These are phyloP conservation scores for Leptographium galeiforme DNA, from an alignment of 2,329 filamentous ascomycete genomes.

Conservation along the genomic window DNA sequence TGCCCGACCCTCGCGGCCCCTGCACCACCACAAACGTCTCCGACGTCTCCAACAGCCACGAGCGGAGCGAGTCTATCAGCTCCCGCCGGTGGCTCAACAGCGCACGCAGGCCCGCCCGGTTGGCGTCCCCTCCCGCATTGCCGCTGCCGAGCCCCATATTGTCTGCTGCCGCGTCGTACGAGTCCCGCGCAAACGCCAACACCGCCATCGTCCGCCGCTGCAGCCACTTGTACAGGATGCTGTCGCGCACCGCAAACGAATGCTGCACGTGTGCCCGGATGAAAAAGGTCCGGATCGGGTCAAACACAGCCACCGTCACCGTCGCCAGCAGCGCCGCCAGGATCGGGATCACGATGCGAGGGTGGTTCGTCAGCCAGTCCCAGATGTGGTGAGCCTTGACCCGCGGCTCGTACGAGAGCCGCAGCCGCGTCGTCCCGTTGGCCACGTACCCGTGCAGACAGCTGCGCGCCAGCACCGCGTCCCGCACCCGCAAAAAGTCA, in stretches of 20 bases:
- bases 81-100: slow-evolving; percentile 80
- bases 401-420: slow-evolving; percentile 71
- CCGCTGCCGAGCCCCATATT: slow-evolving; percentile 42
- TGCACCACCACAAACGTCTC: slow-evolving; percentile 92
- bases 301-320: slow-evolving; percentile 78
- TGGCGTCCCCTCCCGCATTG: slow-evolving; percentile 16
- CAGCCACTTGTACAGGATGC: slow-evolving; percentile 66
- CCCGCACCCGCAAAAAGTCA: slow-evolving; percentile 59
- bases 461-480: slow-evolving; percentile 79
- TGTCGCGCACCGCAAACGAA: slow-evolving; percentile 61
- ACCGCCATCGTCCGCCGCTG: slow-evolving; percentile 56
- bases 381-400: slow-evolving; percentile 66
- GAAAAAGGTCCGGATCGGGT: slow-evolving; percentile 87
- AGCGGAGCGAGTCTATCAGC: slow-evolving; percentile 68
- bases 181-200: slow-evolving; percentile 35
- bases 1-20: slow-evolving; percentile 81
- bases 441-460: slow-evolving; percentile 80
- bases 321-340: slow-evolving; percentile 70
- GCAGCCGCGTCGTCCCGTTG: slow-evolving; percentile 46
- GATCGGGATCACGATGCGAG: slow-evolving; percentile 73
- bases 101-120: slow-evolving; percentile 46
- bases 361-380: slow-evolving; percentile 79
- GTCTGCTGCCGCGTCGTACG: slow-evolving; percentile 44
- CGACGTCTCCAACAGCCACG: slow-evolving; percentile 75
- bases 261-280: slow-evolving; percentile 78